Base-by-base conservation (phyloP, 805 yeast genomes). In the Isabelozyma rhagii region DNA sequence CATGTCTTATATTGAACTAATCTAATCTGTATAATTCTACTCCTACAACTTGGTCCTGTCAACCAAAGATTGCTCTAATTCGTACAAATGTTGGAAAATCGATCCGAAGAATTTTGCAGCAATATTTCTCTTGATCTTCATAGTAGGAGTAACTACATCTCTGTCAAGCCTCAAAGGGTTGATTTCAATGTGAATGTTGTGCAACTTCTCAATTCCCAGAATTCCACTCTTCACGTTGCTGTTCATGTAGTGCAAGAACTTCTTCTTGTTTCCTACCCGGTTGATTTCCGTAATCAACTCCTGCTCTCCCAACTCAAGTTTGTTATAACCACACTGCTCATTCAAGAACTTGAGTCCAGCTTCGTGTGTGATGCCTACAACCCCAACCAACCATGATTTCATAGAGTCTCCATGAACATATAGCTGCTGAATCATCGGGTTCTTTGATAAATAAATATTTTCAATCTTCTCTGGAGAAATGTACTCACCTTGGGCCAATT, bases 401-500 rank as follows among this genome's bases (percentile, higher is more conserved):
- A 77, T 66, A 5, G 88, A 75, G 61, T 85, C 85, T 39, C 93
- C 93, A 59, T 83, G 85, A 5, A 78, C 80, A 59, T 77, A 84
- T 11, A 81, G 57, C 64, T 85, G 90, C 4, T 76, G 60, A 17
- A 82, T 59, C 2, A 64, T 39, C 1, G 86, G 77, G 56, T 79
- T 76, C 28, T 74, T 69, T 0, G 86, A 73, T 34, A 82, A 62
- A 62, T 86, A 85, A 11, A 71, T 66, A 58, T 83, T 84, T 61
- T 87, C 93, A 55, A 87, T 81, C 64, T 81, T 84, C 59, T 87
- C 94, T 17, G 90, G 88, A 1, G 90, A 86, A 49, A 87, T 79
- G 64, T 86, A 87, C 66, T 72, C 78, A 49, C 78, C 78, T 55
- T 73, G 77, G 8, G 77, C 61, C 55, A 73, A 68, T 55, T 87